These are phyloP conservation scores for Peniophora sp. DNA, from an alignment of 1,284 basidiomycete genomes.

Conservation along the genomic window DNA sequence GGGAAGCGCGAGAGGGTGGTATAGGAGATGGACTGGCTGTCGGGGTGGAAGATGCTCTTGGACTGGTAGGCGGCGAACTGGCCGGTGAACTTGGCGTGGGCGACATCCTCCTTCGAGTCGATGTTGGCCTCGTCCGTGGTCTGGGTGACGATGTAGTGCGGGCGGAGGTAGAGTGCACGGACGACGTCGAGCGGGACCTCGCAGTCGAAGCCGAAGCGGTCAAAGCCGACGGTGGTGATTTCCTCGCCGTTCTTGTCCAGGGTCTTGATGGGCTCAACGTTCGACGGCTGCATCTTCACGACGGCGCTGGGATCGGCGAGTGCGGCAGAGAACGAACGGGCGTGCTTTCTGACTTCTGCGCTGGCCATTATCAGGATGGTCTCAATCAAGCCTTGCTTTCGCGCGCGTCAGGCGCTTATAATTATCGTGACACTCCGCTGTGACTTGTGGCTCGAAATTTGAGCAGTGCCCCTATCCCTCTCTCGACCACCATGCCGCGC, in stretches of 20 bases:
- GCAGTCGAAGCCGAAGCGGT: slow-evolving; percentile 84
- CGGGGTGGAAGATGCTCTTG: slow-evolving; percentile 78
- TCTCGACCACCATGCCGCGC: slow-evolving; percentile 48
- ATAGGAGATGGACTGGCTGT: slow-evolving; percentile 78
- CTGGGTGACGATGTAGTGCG: slow-evolving; percentile 60
- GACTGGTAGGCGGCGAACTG: slow-evolving; percentile 59
- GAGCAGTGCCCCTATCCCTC: too few relatives aligned
- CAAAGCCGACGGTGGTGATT: slow-evolving; percentile 72
- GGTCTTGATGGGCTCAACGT: slow-evolving; percentile 17
- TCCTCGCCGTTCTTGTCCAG: slow-evolving; percentile 71
- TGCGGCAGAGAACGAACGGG: slow-evolving; percentile 8
- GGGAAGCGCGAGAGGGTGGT: slow-evolving; percentile 88
- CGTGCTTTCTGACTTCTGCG: slow-evolving; percentile 5
- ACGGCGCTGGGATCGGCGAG: slow-evolving; percentile 32
- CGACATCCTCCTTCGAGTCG: slow-evolving; percentile 28
- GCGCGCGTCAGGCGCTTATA: background rate
- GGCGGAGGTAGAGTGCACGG: slow-evolving; percentile 80
- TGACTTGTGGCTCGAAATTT: too few relatives aligned
- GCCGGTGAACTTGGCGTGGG: slow-evolving; percentile 49
- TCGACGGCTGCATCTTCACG: too few relatives aligned
- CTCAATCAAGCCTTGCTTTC: too few relatives aligned
- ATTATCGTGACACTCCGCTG: background rate
- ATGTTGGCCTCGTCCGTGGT: slow-evolving; percentile 28
- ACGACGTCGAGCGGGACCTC: slow-evolving; percentile 73
- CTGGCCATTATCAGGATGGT: slow-evolving; percentile 8